Base-by-base conservation (phyloP, 148 eudicot species). In the Cornus kousa region DNA sequence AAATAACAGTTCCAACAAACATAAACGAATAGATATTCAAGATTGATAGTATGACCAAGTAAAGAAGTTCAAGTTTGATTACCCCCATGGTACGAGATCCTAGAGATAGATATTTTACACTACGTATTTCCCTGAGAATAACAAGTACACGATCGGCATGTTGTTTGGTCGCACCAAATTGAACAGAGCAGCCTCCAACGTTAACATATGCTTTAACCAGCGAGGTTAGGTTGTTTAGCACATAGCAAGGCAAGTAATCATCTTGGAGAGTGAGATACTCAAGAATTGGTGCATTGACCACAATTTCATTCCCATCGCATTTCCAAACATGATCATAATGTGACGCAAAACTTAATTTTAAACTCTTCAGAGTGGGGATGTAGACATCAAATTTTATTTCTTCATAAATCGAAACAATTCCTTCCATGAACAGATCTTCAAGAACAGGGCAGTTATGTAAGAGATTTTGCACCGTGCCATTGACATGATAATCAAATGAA, bases 171-270 rank as follows among this genome's bases (percentile, higher is more conserved):
- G 59, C 12, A 7, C 1, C 4, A 16, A 4, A 5, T 72, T 28
- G 1, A 1, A 48, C 23, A 72, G 20, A 72, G 60, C 35, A 50
- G 60, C 48, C 17, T 72, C 74, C 80, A 24, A 70, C 46, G 13
- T 78, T 64, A 59, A 78, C 32, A 78, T n/a, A 14, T 71, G 80
- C 75, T 40, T 46, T n/a, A 59, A 70, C 59, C 23, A 70, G 46
- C 19, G 23, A 72, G 40, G 35, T 64, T 16, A 60, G 69, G 50
- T 64, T 62, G 2, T 55, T 9, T 50, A 70, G 43, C 17, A 60
- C 16, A 59, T 59, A 70, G 66, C 69, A 37, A 59, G 68, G 28
- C 57, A 59, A 35, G 32, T 60, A 70, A 37, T 57, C 57, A 39
- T 71, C 69, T 19, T 35, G 9, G 32, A 78, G 9, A 71, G 14